Conservation (phyloP, 345 rosid genomes). For the Rhodamnia rubescens region DNA sequence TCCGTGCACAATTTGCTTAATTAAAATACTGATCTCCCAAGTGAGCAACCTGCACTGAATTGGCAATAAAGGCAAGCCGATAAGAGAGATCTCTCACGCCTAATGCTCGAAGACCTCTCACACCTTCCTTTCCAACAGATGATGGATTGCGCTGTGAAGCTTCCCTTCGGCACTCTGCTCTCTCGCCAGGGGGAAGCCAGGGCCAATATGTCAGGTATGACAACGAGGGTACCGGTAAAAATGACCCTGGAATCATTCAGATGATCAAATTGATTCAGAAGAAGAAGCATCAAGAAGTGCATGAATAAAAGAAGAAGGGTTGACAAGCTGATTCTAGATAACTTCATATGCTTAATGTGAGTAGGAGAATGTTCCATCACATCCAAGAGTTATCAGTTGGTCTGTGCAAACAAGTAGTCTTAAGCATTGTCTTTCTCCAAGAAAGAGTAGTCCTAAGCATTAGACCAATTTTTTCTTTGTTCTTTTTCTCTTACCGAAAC, state of each 20-base stretch:
- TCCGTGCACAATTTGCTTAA: neutral
- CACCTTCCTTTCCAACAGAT: constrained; percentile 64
- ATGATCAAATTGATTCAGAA: neutral
- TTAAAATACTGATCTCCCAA: neutral
- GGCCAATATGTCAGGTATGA: constrained; percentile 85
- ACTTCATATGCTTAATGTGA: neutral
- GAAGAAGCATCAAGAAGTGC: neutral
- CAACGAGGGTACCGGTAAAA: constrained; percentile 87
- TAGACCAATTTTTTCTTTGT: neutral
- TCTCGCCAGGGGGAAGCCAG: constrained; percentile 94
- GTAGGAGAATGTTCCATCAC: neutral
- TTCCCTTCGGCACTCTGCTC: constrained; percentile 77
- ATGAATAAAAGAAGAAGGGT: neutral
- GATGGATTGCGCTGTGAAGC: constrained; percentile 56
- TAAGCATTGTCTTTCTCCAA: neutral
- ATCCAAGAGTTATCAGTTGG: neutral
- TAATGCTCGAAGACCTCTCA: constrained; percentile 68
- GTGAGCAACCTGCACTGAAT: constrained; percentile 79
- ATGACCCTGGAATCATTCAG: constrained; percentile 49
- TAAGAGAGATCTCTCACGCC: constrained; percentile 96
- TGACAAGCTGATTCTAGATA: neutral
- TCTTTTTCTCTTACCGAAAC: neutral
- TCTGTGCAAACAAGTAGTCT: neutral
- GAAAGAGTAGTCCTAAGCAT: neutral
- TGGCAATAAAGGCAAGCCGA: constrained; percentile 87